Conservation (phyloP, 2,329 filamentous ascomycete species). For the Cladosporium sp. region DNA sequence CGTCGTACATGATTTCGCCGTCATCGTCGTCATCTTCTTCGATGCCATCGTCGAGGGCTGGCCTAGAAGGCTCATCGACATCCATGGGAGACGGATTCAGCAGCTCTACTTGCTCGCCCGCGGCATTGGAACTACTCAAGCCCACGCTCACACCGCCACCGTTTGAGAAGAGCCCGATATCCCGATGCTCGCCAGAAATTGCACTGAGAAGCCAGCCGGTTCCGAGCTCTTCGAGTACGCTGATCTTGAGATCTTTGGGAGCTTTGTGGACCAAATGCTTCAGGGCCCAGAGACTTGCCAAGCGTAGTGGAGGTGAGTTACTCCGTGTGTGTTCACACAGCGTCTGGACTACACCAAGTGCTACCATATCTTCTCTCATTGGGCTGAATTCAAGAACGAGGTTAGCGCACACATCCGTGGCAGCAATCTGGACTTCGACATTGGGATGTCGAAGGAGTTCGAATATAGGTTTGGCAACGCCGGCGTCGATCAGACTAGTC, state of each 20-base stretch:
- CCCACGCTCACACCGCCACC: conserved; percentile 43
- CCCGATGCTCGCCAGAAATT: conserved; percentile 56
- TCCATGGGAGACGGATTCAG: conserved; percentile 48
- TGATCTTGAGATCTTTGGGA: conserved; percentile 67
- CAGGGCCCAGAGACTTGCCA: conserved; percentile 88
- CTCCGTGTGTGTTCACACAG: conserved; percentile 84
- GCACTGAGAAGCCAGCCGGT: conserved; percentile 76
- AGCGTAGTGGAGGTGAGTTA: conserved; percentile 68
- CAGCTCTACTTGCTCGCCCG: conserved; percentile 57
- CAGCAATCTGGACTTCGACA: conserved; percentile 77
- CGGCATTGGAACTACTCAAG: conserved; percentile 50
- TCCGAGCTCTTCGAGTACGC: conserved; percentile 71
- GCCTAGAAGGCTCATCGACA: conserved; percentile 23
- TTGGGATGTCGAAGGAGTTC: conserved; percentile 69
- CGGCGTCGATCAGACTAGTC: conserved; percentile 82
- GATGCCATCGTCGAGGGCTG: conserved; percentile 23
- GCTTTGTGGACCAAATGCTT: conserved; percentile 81
- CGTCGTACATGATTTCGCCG: conserved; percentile 44
- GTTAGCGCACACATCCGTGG: conserved; percentile 80
- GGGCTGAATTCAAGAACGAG: conserved; percentile 84
- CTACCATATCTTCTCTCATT: conserved; percentile 75
- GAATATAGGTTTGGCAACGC: conserved; percentile 73
- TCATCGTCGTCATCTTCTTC: conserved; percentile 37
- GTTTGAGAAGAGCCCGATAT: conserved; percentile 27
- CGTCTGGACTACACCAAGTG: conserved; percentile 68